These are phyloP conservation scores for Russula dissimulans DNA, from an alignment of 768 basidiomycete genomes.

Conservation along the genomic window DNA sequence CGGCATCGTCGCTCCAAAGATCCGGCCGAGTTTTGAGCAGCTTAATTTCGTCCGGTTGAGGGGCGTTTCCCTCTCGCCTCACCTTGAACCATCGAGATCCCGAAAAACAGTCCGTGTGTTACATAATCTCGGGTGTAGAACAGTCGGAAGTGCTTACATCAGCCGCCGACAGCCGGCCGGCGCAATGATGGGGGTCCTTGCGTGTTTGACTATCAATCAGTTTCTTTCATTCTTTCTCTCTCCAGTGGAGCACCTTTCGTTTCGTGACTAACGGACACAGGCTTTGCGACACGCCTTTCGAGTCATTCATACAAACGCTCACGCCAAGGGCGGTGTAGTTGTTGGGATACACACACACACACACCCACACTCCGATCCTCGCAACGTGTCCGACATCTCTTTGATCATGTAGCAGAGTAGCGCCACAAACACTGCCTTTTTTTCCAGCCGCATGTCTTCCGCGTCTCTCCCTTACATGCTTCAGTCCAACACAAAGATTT, in stretches of 20 bases:
- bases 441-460: not conserved
- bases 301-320: not conserved
- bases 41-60: not conserved
- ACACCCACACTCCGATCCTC: not conserved
- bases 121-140: not conserved
- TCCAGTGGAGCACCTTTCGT: no score
- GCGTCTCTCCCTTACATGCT: not conserved
- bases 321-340: not conserved
- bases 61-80: not conserved
- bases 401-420: not conserved
- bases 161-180: not conserved
- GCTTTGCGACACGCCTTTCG: not conserved
- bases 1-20: not conserved
- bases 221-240: no score
- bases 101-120: not conserved
- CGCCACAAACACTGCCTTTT: conserved; percentile 8
- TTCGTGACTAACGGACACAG: no score
- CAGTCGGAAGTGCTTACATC: not conserved
- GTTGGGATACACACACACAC: not conserved
- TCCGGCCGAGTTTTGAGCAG: not conserved
- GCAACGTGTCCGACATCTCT: not conserved
- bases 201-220: not conserved
- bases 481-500: not conserved
- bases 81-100: not conserved
- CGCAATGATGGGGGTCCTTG: not conserved